These are phyloP conservation scores for Colletotrichum cuscutae DNA, from an alignment of 2,329 filamentous ascomycete genomes.

Conservation along the genomic window DNA sequence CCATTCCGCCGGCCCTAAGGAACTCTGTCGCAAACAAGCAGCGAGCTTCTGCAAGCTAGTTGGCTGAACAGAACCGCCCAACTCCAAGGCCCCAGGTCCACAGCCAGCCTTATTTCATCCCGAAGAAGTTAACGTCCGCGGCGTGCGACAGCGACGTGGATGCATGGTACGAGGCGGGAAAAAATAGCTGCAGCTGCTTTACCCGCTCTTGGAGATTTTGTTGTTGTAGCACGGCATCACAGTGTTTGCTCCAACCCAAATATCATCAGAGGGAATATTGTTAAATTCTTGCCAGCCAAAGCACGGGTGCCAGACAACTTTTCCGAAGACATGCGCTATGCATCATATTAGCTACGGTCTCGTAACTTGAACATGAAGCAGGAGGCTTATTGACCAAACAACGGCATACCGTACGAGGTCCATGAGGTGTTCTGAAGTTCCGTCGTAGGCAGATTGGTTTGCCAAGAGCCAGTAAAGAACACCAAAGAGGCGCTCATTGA, in stretches of 20 bases:
- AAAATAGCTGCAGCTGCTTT: background rate
- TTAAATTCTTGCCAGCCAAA: background rate
- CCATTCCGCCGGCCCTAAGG: background rate
- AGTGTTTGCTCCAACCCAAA: background rate
- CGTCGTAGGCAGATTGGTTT: background rate
- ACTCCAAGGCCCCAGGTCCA: background rate
- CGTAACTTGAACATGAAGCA: slow-evolving; percentile 9
- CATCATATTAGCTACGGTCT: background rate
- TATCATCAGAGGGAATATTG: background rate
- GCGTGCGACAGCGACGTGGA: background rate
- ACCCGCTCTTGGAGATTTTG: background rate
- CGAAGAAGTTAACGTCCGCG: slow-evolving; percentile 1
- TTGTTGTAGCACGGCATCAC: background rate
- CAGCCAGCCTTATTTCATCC: slow-evolving; percentile 19
- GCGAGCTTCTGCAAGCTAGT: background rate
- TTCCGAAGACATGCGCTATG: background rate
- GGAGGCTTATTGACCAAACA: background rate
- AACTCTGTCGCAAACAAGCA: slow-evolving; percentile 1
- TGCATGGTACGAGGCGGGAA: background rate
- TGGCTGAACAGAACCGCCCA: slow-evolving; percentile 1
- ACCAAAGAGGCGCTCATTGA: slow-evolving; percentile 8
- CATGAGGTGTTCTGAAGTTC: background rate
- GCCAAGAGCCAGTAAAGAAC: background rate
- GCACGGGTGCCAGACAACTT: background rate
- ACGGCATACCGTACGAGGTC: background rate